Base-by-base conservation (phyloP, 257 asterid species). In the Solanum ossicruentum region DNA sequence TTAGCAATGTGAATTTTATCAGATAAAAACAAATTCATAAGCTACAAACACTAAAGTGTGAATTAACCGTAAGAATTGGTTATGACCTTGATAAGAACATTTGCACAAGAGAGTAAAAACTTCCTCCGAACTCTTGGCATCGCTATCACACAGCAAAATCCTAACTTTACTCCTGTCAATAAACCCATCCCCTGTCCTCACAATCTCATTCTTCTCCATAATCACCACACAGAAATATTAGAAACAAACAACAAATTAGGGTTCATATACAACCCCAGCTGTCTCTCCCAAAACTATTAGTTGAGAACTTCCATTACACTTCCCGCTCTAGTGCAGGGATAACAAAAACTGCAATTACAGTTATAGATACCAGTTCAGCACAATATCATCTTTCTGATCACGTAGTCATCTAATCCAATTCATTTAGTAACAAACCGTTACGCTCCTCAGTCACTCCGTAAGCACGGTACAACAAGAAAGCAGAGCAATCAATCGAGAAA, bases 41-140 rank as follows among this genome's bases (percentile, higher is more conserved):
- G 58, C 57, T 45, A 47, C 61, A 56, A 83, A 54, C 80, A 17
- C 65, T 16, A 55, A 11, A 47, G 17, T 45, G 49, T 56, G 12
- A 32, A 66, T 28, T 23, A 28, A 28, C 13, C 12, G 23, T 32
- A 15, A 66, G n/a, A 15, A 66, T 32, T 66, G 84, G 52, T 80
- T 54, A 88, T 39, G 87, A 94, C 99, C 99, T 95, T 94, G 99
- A 87, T 95, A 94, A 72, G 97, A 94, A 84, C 99, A 94, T 91
- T 88, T 91, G 85, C 94, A 94, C 90, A 95, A 72, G 86, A 95
- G 97, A 26, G 91, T 89, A 81, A 91, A 80, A 70, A 90, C 93
- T 88, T 95, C 98, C 87, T 88, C 90, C 2, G 93, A 91, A 83
- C 97, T 94, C 82, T 90, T 93, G 85, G 89, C 90, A 92, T 94